phyloP scores from a whole-genome alignment of 352 stramenopile genomes.

The Phytophthora rubi region DNA sequence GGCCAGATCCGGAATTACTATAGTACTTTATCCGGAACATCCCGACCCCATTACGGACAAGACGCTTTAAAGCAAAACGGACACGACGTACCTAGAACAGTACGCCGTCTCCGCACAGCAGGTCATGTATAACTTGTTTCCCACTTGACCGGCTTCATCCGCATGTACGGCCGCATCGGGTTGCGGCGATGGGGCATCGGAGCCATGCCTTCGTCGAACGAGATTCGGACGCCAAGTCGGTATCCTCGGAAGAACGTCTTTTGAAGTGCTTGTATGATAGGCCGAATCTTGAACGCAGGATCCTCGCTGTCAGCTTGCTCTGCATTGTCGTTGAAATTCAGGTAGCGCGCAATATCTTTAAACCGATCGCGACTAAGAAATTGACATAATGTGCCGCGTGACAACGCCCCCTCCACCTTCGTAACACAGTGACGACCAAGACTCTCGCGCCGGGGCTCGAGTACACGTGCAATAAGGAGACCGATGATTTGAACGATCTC shows the following conservation, averaged over 20 bases:
- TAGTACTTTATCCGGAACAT: too few species aligned
- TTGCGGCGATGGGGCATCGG: not conserved
- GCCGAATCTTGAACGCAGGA: slow-evolving; percentile 9
- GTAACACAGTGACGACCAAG: slow-evolving; percentile 9
- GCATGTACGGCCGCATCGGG: not conserved
- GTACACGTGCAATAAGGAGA: not conserved
- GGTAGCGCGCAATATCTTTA: slow-evolving; percentile 4
- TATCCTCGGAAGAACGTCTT: not conserved
- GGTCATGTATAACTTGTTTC: not conserved
- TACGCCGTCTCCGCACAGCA: not conserved
- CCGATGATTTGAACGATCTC: slow-evolving; percentile 8
- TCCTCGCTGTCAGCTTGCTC: not conserved
- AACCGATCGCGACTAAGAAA: slow-evolving; percentile 7
- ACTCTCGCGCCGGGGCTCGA: slow-evolving; percentile 8
- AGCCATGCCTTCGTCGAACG: not conserved
- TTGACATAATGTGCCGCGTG: slow-evolving; percentile 4
- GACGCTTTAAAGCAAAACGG: too few species aligned
- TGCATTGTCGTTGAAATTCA: slow-evolving; percentile 15
- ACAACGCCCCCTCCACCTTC: slow-evolving; percentile 3
- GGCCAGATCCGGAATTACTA: too few species aligned
- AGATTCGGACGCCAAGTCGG: not conserved
- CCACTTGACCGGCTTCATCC: not conserved
- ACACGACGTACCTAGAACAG: not conserved
- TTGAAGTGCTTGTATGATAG: not conserved
- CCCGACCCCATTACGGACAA: too few species aligned